A percentile compares a stretch with the other conserved stretches of the same genome.
phyloP scores from a whole-genome alignment of 176 grass and related monocot species.

The Leersia perrieri region DNA sequence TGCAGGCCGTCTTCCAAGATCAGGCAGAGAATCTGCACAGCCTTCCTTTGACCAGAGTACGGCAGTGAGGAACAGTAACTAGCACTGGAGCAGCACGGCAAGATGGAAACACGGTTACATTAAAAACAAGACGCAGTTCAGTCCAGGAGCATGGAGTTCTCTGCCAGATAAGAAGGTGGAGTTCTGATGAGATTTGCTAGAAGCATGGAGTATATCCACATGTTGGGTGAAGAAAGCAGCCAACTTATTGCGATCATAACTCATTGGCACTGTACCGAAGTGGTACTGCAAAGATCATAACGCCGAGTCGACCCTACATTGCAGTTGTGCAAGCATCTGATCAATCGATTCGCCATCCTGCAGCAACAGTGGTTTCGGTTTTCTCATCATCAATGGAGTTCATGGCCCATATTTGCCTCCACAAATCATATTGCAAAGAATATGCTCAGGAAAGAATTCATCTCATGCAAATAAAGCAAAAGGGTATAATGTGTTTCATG shows the following conservation, averaged over 20 bases:
- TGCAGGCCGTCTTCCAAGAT: background rate
- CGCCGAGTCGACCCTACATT: slow-evolving; percentile 4
- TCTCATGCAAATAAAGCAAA: background rate
- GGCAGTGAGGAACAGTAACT: background rate
- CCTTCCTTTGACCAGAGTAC: slow-evolving; percentile 17
- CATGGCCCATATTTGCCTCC: background rate
- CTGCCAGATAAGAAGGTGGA: too few species aligned
- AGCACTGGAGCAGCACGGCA: too few species aligned
- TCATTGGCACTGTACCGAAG: slow-evolving; percentile 27
- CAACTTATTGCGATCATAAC: slow-evolving; percentile 36
- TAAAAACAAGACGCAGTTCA: too few species aligned
- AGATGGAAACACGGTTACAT: too few species aligned
- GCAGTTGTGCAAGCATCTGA: background rate
- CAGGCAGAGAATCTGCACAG: background rate
- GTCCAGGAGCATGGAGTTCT: too few species aligned
- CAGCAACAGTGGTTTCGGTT: background rate
- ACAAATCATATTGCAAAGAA: background rate
- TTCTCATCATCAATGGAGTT: background rate
- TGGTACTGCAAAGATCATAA: slow-evolving; percentile 15
- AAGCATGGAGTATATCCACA: slow-evolving; percentile 14
- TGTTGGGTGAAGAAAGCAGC: slow-evolving; percentile 15
- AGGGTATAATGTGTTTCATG: background rate
- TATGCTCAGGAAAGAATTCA: background rate
- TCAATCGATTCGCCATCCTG: slow-evolving; percentile 21
- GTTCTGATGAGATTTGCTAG: too few species aligned